These are phyloP conservation scores for Histomonas meleagridis DNA, from an alignment of 208 protist genomes.

Conservation along the genomic window DNA sequence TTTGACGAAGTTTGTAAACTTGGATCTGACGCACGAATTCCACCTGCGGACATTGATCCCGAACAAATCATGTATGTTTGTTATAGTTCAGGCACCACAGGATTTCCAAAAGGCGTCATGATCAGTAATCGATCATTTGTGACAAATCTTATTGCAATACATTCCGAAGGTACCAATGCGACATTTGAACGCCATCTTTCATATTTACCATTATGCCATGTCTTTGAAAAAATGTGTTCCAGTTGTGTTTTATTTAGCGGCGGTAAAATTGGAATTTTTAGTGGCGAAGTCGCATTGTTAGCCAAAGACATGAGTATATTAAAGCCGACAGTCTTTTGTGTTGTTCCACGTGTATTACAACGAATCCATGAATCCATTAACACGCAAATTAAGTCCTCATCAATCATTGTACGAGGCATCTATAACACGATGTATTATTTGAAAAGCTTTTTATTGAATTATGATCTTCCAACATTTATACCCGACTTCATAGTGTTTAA, in stretches of 20 bases:
- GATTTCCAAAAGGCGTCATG: neutral
- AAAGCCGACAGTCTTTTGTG: neutral
- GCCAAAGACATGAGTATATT: neutral
- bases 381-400: slow-evolving; percentile 44
- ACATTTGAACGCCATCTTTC: slow-evolving; percentile 49
- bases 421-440: neutral
- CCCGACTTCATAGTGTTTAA: neutral
- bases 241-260: neutral
- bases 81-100: neutral
- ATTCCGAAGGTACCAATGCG: neutral
- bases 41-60: too few species aligned
- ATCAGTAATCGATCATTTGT: neutral
- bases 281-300: neutral
- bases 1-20: too few species aligned
- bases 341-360: slow-evolving; percentile 53
- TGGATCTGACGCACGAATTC: too few species aligned
- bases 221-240: slow-evolving; percentile 53
- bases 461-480: neutral
- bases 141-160: neutral
- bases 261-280: neutral
- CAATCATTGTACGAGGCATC: neutral
- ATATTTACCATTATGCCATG: slow-evolving; percentile 65
- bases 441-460: neutral
- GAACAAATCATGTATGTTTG: neutral
- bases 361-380: slow-evolving; percentile 58